phyloP scores from a whole-genome alignment of 2,329 filamentous ascomycete species.

The Colletotrichum filicis region DNA sequence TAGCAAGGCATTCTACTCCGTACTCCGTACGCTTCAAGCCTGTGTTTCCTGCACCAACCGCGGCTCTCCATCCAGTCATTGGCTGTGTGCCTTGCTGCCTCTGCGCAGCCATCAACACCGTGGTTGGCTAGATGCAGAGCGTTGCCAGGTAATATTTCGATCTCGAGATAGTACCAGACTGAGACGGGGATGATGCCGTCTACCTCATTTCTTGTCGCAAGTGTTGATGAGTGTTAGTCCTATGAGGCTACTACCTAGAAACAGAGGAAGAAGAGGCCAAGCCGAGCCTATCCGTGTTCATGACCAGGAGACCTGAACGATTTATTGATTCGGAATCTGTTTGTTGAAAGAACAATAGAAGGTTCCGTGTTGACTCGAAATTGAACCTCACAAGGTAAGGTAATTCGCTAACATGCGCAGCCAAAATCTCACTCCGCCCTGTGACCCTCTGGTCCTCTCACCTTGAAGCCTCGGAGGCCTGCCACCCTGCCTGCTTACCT shows the following conservation, averaged over 20 bases:
- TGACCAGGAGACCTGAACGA: neutral
- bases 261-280: neutral
- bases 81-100: conserved; percentile 24
- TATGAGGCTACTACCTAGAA: neutral
- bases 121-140: conserved; percentile 9
- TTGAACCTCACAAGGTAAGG: neutral
- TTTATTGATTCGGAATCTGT: neutral
- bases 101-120: neutral
- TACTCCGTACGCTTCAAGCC: neutral
- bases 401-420: conserved; percentile 1
- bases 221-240: neutral
- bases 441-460: neutral
- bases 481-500: conserved; percentile 11
- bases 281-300: neutral
- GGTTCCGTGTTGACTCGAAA: neutral
- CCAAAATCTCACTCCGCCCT: neutral
- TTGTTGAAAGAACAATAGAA: neutral
- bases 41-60: neutral
- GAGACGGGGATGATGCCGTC: neutral
- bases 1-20: neutral
- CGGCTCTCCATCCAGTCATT: conserved; percentile 22
- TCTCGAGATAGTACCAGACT: conserved; percentile 8
- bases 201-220: neutral
- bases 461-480: neutral
- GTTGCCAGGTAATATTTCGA: neutral